These are phyloP conservation scores for Brettanomyces bruxellensis DNA, from an alignment of 805 yeast species.

Conservation along the genomic window DNA sequence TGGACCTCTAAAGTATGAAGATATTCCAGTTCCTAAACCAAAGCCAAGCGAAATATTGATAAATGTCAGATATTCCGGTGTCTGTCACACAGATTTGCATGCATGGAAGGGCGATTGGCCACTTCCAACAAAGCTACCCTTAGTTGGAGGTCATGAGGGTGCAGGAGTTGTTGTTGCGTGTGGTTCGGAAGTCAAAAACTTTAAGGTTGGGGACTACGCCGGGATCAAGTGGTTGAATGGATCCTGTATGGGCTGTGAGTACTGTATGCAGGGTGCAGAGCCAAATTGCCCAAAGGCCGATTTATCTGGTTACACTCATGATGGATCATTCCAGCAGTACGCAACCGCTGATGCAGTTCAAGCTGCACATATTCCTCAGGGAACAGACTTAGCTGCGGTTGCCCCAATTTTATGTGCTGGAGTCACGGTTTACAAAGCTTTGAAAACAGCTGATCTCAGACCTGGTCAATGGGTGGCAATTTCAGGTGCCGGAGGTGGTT, in stretches of 20 bases:
- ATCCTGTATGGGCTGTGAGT: slow-evolving; percentile 70
- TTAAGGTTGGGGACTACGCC: slow-evolving; percentile 72
- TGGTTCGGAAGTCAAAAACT: slow-evolving; percentile 60
- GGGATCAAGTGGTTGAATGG: slow-evolving; percentile 82
- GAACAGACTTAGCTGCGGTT: slow-evolving; percentile 63
- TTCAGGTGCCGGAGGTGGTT: slow-evolving; percentile 79
- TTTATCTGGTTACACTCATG: slow-evolving; percentile 81
- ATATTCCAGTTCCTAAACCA: slow-evolving; percentile 75
- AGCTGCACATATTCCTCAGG: slow-evolving; percentile 71
- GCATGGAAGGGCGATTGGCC: slow-evolving; percentile 97
- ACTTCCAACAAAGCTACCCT: slow-evolving; percentile 59
- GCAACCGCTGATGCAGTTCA: slow-evolving; percentile 84
- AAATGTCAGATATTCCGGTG: slow-evolving; percentile 83
- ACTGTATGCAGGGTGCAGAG: slow-evolving; percentile 58
- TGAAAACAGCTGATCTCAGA: slow-evolving; percentile 67
- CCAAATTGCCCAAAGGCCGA: slow-evolving; percentile 64
- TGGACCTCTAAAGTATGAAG: slow-evolving; percentile 58
- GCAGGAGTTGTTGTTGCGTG: slow-evolving; percentile 78
- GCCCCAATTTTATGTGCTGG: slow-evolving; percentile 90
- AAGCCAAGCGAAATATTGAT: slow-evolving; percentile 69
- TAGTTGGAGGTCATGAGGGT: slow-evolving; percentile 88
- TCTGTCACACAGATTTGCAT: slow-evolving; percentile 90
- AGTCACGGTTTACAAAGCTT: slow-evolving; percentile 83
- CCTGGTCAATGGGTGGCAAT: slow-evolving; percentile 76
- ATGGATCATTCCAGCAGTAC: slow-evolving; percentile 88